Percentiles rank a stretch among this genome's conserved stretches.
Evolutionary conservation across 2,329 filamentous ascomycete species (phyloP).

Genomic region (Fulvia fulva): DNA sequence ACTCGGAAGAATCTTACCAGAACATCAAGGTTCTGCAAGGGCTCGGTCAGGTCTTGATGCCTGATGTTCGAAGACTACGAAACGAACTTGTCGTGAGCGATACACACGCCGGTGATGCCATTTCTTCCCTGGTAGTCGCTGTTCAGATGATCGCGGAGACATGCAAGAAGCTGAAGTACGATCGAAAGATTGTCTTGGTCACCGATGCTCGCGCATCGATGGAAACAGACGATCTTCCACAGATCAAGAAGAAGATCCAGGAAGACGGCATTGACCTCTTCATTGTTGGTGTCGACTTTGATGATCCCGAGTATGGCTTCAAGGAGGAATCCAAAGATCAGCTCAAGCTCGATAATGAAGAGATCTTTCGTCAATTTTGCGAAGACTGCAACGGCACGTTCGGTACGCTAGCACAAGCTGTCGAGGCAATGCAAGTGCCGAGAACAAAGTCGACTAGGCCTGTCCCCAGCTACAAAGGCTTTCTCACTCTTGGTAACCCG

Average conservation of each 20-base stretch:
- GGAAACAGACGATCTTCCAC: constrained; percentile 65
- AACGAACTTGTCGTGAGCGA: constrained; percentile 62
- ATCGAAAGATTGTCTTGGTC: constrained; percentile 74
- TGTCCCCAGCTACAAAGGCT: constrained; percentile 73
- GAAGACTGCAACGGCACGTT: constrained; percentile 68
- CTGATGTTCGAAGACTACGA: constrained; percentile 63
- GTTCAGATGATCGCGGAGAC: constrained; percentile 78
- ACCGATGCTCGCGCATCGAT: constrained; percentile 75
- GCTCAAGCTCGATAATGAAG: constrained; percentile 72
- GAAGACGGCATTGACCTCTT: constrained; percentile 72
- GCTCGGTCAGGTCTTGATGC: constrained; percentile 64
- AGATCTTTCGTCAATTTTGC: constrained; percentile 59
- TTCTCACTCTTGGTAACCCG: constrained; percentile 74
- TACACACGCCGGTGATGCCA: constrained; percentile 69
- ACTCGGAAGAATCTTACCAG: constrained; percentile 66
- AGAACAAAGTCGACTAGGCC: constrained; percentile 71
- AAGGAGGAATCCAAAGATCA: constrained; percentile 83
- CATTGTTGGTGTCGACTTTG: constrained; percentile 86
- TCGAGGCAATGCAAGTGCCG: constrained; percentile 74
- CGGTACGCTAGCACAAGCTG: constrained; percentile 82
- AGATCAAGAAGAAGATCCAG: constrained; percentile 71
- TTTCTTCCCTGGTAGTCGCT: constrained; percentile 83
- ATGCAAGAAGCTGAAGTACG: constrained; percentile 79
- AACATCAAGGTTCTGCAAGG: constrained; percentile 71
- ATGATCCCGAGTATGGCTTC: constrained; percentile 82